Percentiles rank a stretch among this genome's conserved stretches.
phyloP scores from a whole-genome alignment of 2,329 filamentous ascomycete genomes.

The Fusarium falciforme region DNA sequence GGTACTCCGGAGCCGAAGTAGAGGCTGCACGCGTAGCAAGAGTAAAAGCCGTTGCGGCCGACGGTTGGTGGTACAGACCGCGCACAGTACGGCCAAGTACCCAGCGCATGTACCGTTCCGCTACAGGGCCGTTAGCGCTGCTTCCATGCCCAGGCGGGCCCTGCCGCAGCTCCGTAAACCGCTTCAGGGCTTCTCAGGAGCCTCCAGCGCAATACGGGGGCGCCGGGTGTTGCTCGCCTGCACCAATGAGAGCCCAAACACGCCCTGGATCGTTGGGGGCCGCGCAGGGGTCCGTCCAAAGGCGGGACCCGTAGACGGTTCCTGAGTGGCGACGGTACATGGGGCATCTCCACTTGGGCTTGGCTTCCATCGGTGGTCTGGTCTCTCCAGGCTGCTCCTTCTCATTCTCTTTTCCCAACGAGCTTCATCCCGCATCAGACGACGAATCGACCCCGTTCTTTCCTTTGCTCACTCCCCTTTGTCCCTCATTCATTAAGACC shows the following conservation, averaged over 20 bases:
- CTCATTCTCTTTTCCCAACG: slow-evolving; percentile 23
- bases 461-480: slow-evolving; percentile 14
- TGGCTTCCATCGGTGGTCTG: neutral
- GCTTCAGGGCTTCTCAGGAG: slow-evolving; percentile 14
- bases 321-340: slow-evolving; percentile 38
- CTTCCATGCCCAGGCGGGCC: slow-evolving; percentile 37
- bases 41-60: neutral
- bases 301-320: slow-evolving; percentile 18
- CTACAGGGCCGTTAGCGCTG: slow-evolving; percentile 6
- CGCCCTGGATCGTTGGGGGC: slow-evolving; percentile 17
- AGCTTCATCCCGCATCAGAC: slow-evolving; percentile 32
- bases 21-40: neutral
- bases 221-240: slow-evolving; percentile 4
- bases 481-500: slow-evolving; percentile 21
- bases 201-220: slow-evolving; percentile 18
- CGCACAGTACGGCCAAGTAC: neutral
- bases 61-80: neutral
- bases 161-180: slow-evolving; percentile 36
- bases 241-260: slow-evolving; percentile 17
- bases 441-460: slow-evolving; percentile 19
- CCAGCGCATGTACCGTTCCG: neutral
- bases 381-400: slow-evolving; percentile 5
- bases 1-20: neutral
- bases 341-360: slow-evolving; percentile 30
- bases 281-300: neutral